Percentiles rank a stretch among this genome's conserved stretches.
Evolutionary conservation across 805 yeast species (phyloP).

Genomic region (Clavispora fructus): DNA sequence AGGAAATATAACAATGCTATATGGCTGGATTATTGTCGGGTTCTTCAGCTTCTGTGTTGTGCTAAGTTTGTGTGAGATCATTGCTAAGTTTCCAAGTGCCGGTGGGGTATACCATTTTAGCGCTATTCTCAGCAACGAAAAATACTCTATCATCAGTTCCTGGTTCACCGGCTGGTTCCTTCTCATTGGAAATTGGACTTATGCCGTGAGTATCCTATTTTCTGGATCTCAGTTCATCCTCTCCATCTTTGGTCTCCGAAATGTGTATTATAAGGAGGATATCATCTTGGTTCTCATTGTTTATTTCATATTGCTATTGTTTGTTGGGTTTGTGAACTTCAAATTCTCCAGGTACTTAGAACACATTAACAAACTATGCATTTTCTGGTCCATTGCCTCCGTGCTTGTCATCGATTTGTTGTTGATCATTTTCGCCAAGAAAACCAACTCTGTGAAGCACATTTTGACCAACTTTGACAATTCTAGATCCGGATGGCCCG

Average conservation of each 20-base stretch:
- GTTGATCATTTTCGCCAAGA: conserved; percentile 51
- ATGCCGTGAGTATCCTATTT: conserved; percentile 66
- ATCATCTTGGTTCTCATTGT: conserved; percentile 50
- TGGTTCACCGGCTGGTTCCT: conserved; percentile 81
- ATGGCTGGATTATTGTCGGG: conserved; percentile 70
- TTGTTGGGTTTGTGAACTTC: conserved; percentile 61
- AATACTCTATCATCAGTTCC: conserved; percentile 52
- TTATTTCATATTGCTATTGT: conserved; percentile 49
- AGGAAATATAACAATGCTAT: conserved; percentile 67
- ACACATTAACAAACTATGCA: conserved; percentile 58
- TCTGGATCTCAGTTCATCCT: conserved; percentile 73
- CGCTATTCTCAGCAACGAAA: conserved; percentile 59
- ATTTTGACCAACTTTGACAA: conserved; percentile 67
- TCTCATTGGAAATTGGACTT: conserved; percentile 72
- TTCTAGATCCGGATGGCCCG: conserved; percentile 72
- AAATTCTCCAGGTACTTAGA: conserved; percentile 58
- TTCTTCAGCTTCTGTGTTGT: conserved; percentile 61
- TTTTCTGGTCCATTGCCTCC: conserved; percentile 71
- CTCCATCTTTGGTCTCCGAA: conserved; percentile 58
- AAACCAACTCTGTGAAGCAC: conserved; percentile 53
- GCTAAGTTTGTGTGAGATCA: conserved; percentile 69
- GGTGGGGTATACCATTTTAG: conserved; percentile 76
- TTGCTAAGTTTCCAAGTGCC: conserved; percentile 72
- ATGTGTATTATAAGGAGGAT: conserved; percentile 55
- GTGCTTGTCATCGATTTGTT: conserved; percentile 63